Base-by-base conservation (phyloP, 2,329 filamentous ascomycete species). In the Epichloe scottii region DNA sequence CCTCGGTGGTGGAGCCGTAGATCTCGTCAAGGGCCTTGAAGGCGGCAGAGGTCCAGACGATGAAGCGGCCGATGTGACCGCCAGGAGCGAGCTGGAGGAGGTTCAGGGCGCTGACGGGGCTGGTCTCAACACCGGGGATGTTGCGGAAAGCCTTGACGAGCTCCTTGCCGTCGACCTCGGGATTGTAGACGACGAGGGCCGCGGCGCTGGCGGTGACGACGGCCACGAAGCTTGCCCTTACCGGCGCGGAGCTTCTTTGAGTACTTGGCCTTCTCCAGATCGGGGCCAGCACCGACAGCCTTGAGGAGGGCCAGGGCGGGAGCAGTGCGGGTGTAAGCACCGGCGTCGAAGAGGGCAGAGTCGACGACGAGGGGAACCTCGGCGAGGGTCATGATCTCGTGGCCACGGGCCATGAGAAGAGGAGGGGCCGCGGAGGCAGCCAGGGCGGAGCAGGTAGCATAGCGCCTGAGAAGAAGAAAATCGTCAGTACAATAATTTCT, bases 1-100 rank as follows among this genome's bases (percentile, higher is more conserved):
- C 82, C 71, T 83, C 78, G 67, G 87, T 93, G 70, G 89, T 94
- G 70, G 86, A 85, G 71, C 91, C 91, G 80, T 98, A 98, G 79
- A 98, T 85, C 74, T 84, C 84, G 76, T 98, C 91, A 59, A 98
- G 88, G 60, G 91, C 88, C 76, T 89, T 84, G 81, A 98, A 97
- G 59, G 93, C 93, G 60, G 88, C 81, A 50, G 94, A 98, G 66
- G 93, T 93, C 93, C 93, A 98, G 82, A 98, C 81, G 73, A 98
- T 82, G 84, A 98, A 98, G 68, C 93, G 93, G 66, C 93, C 93
- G 64, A 98, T 87, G 78, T 98, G 93, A 67, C 93, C 94, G 81
- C 93, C 93, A 63, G 93, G 93, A 62, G 93, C 93, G 70, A 98
- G 89, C 82, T 98, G 93, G 72, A 98, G 89, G 67, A 97, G 90